Percentiles rank a stretch among this genome's conserved stretches.
These are phyloP conservation scores for Nephelium lappaceum DNA, from an alignment of 345 rosid genomes.

Conservation along the genomic window DNA sequence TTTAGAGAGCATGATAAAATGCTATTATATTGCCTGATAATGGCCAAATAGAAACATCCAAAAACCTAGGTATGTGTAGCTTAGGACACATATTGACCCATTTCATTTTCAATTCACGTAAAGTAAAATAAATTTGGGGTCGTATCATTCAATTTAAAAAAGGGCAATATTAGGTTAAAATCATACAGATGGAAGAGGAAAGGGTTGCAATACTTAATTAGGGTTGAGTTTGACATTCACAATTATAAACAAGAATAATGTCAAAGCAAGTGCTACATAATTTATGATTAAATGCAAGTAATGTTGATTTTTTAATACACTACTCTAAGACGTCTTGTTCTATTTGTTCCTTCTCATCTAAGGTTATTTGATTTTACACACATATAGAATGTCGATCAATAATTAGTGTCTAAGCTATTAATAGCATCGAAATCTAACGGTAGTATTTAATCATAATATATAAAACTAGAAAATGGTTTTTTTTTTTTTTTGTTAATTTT, in stretches of 20 bases:
- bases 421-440: background rate
- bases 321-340: background rate
- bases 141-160: too few species aligned
- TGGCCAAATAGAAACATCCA: conserved; percentile 16
- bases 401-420: background rate
- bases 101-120: background rate
- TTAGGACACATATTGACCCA: background rate
- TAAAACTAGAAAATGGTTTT: background rate
- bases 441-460: background rate
- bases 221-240: background rate
- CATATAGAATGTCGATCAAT: background rate
- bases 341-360: background rate
- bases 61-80: background rate
- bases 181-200: background rate
- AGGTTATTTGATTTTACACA: background rate
- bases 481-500: too few species aligned
- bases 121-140: too few species aligned
- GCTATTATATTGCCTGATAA: background rate
- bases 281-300: background rate
- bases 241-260: background rate
- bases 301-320: background rate
- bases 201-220: background rate
- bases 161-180: background rate
- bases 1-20: background rate
- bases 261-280: background rate